Conservation (phyloP, 2,329 filamentous ascomycete genomes). For the Ophiocordyceps polyrhachis-furcata region DNA sequence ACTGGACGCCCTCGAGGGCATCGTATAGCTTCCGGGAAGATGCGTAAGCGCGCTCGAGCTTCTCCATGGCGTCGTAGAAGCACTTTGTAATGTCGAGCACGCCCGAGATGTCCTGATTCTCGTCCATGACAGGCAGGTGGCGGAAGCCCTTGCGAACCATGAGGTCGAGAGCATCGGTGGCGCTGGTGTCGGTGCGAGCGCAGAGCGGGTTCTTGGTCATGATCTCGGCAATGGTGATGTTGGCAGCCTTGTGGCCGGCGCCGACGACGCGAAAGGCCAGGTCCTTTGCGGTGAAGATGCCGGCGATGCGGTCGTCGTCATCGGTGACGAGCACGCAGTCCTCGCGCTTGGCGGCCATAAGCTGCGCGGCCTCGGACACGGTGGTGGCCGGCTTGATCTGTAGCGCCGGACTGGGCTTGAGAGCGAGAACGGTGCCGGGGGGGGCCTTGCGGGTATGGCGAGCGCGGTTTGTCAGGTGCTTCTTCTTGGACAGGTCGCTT, state of each 20-base stretch:
- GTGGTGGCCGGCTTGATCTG: slow-evolving; percentile 94
- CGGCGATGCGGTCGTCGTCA: slow-evolving; percentile 91
- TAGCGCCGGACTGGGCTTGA: slow-evolving; percentile 86
- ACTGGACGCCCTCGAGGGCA: slow-evolving; percentile 92
- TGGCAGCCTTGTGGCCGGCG: slow-evolving; percentile 69
- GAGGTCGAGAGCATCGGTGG: slow-evolving; percentile 87
- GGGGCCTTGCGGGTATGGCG: slow-evolving; percentile 83
- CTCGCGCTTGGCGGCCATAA: slow-evolving; percentile 97
- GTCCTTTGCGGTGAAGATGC: slow-evolving; percentile 98
- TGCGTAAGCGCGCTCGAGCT: slow-evolving; percentile 90
- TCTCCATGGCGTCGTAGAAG: slow-evolving; percentile 99
- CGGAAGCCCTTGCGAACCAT: slow-evolving; percentile 98
- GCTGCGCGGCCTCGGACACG: slow-evolving; percentile 86
- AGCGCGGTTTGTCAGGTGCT: slow-evolving; percentile 57
- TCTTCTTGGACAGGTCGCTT: slow-evolving; percentile 95
- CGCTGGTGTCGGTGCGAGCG: slow-evolving; percentile 91
- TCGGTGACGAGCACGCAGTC: slow-evolving; percentile 96
- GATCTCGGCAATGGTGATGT: slow-evolving; percentile 88
- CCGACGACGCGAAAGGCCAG: slow-evolving; percentile 93
- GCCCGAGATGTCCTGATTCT: slow-evolving; percentile 97
- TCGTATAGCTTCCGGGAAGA: slow-evolving; percentile 98
- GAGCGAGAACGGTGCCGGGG: slow-evolving; percentile 83
- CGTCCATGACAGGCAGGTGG: slow-evolving; percentile 96
- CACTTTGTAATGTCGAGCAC: slow-evolving; percentile 98
- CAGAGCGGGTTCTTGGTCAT: slow-evolving; percentile 99